Base-by-base conservation (phyloP, 2,329 filamentous ascomycete genomes). In the Bertia moriformis region DNA sequence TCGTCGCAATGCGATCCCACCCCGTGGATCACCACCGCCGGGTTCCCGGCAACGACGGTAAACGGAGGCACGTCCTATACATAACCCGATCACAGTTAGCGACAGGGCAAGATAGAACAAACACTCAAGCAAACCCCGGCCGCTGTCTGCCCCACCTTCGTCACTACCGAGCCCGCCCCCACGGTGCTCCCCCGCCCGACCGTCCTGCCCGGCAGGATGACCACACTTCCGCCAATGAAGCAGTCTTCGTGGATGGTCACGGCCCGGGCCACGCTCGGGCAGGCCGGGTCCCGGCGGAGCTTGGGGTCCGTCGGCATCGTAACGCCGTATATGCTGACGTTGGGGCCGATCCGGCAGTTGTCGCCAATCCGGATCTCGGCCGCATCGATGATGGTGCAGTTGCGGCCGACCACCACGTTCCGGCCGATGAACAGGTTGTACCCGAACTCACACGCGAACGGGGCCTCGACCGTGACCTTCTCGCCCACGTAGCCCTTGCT, bases 371-470 rank as follows among this genome's bases (percentile, higher is more conserved):
- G 76, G 43, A 96, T 82, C 45, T 78, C 70, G 53, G 79, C 83
- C n/a, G 87, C 79, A 54, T 98, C 91, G 41, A 88, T 75, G 51
- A 96, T 80, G 18, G 78, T 79, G 57, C 88, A 95, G 50, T 85
- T 83, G 40, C 83, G 73, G 14, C 82, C 84, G 47, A 98, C 83
- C 40, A 79, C 73, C 2, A 93, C 85, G 45, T 91, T 79, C 48
- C 88, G 80, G 12, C 84, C 88, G 47, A 98, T 83, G 37, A 73
- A 72, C 49, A 96, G 82, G 56, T 98, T 96, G 62, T 94, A 96
- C 1, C 91, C 91, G 51, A 95, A 95, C 51, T 95, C 87, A 55
- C 89, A 95, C 37, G 71, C 78, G 56, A 98, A 96, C 0, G 89
- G 89, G 2, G 83, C 77, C 51, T 94, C 86, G 18, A 98, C 82